Base-by-base conservation (phyloP, 2,329 filamentous ascomycete genomes). In the Monosporascus sp. region DNA sequence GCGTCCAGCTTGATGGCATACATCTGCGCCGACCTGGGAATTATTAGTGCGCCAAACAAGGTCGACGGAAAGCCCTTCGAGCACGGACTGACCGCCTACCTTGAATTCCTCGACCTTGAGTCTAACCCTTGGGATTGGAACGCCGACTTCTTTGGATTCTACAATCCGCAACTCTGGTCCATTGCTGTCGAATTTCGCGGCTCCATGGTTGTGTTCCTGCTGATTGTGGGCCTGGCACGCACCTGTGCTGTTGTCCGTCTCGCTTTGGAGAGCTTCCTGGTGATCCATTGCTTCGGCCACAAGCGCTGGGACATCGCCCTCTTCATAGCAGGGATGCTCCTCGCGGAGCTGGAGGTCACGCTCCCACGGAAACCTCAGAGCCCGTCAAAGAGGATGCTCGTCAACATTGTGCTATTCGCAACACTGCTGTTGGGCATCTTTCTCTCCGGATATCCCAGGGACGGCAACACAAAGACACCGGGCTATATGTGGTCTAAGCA, bases 1-100 rank as follows among this genome's bases (percentile, higher is more conserved):
- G 64, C 67, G 7, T 70, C 70, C 17, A 66, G 71, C 34, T 64
- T 72, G 20, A 57, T 73, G 45, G 66, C 65, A 1, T 71, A 68
- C 47, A 57, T 68, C 26, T 59, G 57, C 27, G 68, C 68, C 26
- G 61, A 59, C 26, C 46, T 67, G 20, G 56, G 58, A 43, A 54
- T 65, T 46, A 53, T 66, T 45, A 50, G 59, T 37, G 49, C 64
- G 9, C 65, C 65, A 4, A 51, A 50, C 22, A 61, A 61, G 48
- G 60, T 65, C 22, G 58, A 63, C 19, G 64, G 63, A 7, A 54
- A 62, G 38, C 57, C 53, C 5, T 67, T 66, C 51, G 44, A 61
- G 24, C 63, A 67, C 48, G 55, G 63, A 43, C 48, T 65, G n/a
- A 20, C 51, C 14, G 56, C 66, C 34, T 61, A 62, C 50, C 44